Base-by-base conservation (phyloP, 2,329 filamentous ascomycete genomes). In the Scorias spongiosa region DNA sequence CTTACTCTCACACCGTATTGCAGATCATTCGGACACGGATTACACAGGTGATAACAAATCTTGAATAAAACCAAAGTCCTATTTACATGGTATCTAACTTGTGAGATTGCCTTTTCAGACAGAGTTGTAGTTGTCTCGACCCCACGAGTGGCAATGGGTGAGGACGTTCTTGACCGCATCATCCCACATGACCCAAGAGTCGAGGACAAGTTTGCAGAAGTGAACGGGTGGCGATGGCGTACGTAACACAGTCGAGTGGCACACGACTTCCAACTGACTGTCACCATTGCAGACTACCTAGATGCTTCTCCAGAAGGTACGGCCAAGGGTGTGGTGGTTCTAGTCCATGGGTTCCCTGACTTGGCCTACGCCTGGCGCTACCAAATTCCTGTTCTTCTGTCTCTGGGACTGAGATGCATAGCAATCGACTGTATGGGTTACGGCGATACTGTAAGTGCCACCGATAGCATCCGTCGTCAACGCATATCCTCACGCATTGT, bases 401-500 rank as follows among this genome's bases (percentile, higher is more conserved):
- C 78, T 5, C 69, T 85, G 45, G 81, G 81, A 17, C 75, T 89
- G 51, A 76, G 82, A 44, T 85, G 94, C 44, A 76, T 96, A 18
- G 84, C 78, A 10, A 83, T 86, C 0, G 86, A 95, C 63, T 80
- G 87, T 70, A 74, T 93, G 54, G 89, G 89, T 49, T 96, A 91
- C 60, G 84, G 83, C 20, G 74, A 76, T 46, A 91, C 84, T 20
- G 81, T 74, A 60, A 48, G 58, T 42, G 12, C 15, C 38, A 5
- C 6, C 18, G 11, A 12, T 18, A 40, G n/a, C 17, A 5, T 9
- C 15, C 15, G 9, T 36, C 3, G 5, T 9, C 32, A 36, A 9
- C 12, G 32, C 11, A 14, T 40, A 4, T 20, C 5, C 12, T 15
- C 14, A 40, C 38, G 11, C 11, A 11, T 17, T 4, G 3, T 5